These are phyloP conservation scores for Spathaspora sp. DNA, from an alignment of 805 yeast genomes.

Conservation along the genomic window DNA sequence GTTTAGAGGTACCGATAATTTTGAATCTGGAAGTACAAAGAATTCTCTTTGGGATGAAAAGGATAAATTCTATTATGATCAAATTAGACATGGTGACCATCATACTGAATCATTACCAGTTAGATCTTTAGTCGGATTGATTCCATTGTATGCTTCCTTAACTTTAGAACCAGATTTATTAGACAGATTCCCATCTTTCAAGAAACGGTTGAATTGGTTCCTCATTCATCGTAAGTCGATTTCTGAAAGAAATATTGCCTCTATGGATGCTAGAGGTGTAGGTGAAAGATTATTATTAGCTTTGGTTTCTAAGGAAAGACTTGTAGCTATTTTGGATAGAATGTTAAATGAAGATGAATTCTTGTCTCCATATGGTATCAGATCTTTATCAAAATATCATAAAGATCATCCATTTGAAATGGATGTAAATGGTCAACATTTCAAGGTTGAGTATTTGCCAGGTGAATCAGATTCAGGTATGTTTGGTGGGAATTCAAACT, in stretches of 20 bases:
- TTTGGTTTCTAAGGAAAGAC: constrained; percentile 75
- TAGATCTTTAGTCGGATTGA: constrained; percentile 84
- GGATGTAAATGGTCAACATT: constrained; percentile 75
- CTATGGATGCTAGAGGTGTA: constrained; percentile 74
- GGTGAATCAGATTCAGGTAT: constrained; percentile 91
- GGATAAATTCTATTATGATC: constrained; percentile 87
- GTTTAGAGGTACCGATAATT: constrained; percentile 44
- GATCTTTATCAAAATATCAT: constrained; percentile 85
- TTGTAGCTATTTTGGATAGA: constrained; percentile 67
- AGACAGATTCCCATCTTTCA: constrained; percentile 75
- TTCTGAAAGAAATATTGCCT: constrained; percentile 80
- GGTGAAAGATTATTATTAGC: constrained; percentile 80
- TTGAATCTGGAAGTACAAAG: constrained; percentile 41
- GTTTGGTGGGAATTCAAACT: constrained; percentile 95
- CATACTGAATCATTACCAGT: constrained; percentile 71
- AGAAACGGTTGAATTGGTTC: constrained; percentile 82
- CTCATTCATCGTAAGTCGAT: constrained; percentile 63
- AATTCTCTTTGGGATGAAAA: constrained; percentile 85
- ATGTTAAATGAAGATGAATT: constrained; percentile 88
- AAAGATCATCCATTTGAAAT: constrained; percentile 79
- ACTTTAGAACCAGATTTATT: constrained; percentile 84
- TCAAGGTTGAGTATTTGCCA: constrained; percentile 70
- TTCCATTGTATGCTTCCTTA: constrained; percentile 85
- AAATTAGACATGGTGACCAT: constrained; percentile 77
- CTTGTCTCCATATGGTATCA: constrained; percentile 77